Evolutionary conservation across 2,329 filamentous ascomycete species (phyloP), one percentile per base, ranked within the genome.

Genomic region (Neofusicoccum sp.): DNA sequence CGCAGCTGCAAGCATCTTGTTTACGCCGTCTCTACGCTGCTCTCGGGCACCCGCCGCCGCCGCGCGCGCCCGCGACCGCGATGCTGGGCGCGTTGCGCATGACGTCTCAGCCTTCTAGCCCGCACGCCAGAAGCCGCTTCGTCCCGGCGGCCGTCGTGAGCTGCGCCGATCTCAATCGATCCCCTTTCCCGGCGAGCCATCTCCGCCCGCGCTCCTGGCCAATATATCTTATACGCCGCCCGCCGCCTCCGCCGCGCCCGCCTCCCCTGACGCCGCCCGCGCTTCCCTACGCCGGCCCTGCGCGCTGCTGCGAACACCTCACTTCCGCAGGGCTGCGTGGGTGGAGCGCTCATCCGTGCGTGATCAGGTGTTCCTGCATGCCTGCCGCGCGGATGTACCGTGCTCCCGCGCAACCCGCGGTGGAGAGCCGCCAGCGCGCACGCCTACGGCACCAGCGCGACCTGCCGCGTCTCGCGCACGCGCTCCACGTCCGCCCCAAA

Each of bases 401-500:
- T 33, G 36, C 51, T 43, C 38, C 51, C 51, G 51, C 28, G 26
- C 45, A 28, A 28, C 30, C n/a, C 9, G 45, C 45, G 28, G 36
- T 33, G 51, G 51, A 43, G 49, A 54, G 34, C 26, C 12, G 9
- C 12, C 28, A 36, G 7, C 31, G 9, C 14, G 45, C 45, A 12
- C 30, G 7, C 34, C 38, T 43, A 56, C 9, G 59, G 59, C 14
- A 61, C 34, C 33, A 61, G 45, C 24, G 38, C 41, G 31, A 61
- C 59, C 41, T 43, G 41, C 28, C 59, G 49, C 43, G 59, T 61
- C 49, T 56, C 43, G 49, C 59, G 59, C 31, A 61, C 59, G 8
- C 59, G 59, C 24, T 61, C 41, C 14, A 61, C 59, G 43, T 61
- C 59, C 6, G 34, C 34, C 2, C 59, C 59, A 26, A 61, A 61